Base-by-base conservation (phyloP, 306 rosid genomes). In the Malus sieversii region DNA sequence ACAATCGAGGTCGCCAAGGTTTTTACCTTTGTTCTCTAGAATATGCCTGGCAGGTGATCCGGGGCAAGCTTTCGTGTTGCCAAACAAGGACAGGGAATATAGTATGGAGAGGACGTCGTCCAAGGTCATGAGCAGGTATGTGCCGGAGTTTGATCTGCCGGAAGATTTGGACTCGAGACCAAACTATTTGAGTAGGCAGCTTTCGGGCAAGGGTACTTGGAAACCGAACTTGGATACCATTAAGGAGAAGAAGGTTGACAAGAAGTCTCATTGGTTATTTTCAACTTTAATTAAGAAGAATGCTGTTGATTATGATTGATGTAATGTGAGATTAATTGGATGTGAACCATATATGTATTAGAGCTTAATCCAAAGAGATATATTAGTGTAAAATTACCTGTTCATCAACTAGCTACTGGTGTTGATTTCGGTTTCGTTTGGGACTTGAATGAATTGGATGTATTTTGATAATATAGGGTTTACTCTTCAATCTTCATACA, bases 151-250 rank as follows among this genome's bases (percentile, higher is more conserved):
- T 45, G 76, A 71, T 78, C 67, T 77, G 83, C 76, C 81, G 1
- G 92, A 86, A 38, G 74, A 81, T 62, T 35, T 72, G 23, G 90
- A 84, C 66, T 90, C 55, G 60, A 82, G 87, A 48, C 90, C 88
- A 4, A 93, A 90, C 53, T 90, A 84, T 86, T 42, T 92, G 92
- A 87, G 88, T 44, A 82, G 89, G 82, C 95, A 92, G 71, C 73
- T 90, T 8, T 92, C 98, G 0, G 96, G 96, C 30, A 90, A 83
- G 70, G 93, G 82, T 6, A 62, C 61, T 35, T 95, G 98, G 98
- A 95, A 89, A 51, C 98, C 98, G 23, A 86, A 86, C 30, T 84
- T 95, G 89, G 97, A 90, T 53, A 85, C 98, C 4, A 95, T 95
- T 19, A 84, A 80, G 62, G 97, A 95, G 86, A 89, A 84, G 84